A percentile compares a stretch with the other conserved stretches of the same genome.
phyloP scores from a whole-genome alignment of 768 basidiomycete species.

The Psilocybe cubensis region DNA sequence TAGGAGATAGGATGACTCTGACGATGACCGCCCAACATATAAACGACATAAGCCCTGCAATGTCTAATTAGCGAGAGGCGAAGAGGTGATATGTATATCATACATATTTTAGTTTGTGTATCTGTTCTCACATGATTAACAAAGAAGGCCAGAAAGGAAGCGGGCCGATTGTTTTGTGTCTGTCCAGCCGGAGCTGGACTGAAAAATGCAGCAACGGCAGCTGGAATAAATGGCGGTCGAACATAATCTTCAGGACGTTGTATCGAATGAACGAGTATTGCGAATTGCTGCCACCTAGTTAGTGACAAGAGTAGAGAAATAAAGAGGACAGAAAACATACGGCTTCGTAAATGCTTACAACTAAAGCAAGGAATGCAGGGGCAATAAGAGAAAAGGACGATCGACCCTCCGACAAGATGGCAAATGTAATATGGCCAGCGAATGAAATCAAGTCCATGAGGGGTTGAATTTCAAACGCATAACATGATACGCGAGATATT shows the following conservation, averaged over 20 bases:
- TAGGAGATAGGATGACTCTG: constrained; percentile 71
- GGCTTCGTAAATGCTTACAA: constrained; percentile 82
- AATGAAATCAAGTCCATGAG: constrained; percentile 85
- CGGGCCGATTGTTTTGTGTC: constrained; percentile 27
- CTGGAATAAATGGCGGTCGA: constrained; percentile 27
- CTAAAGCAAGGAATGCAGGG: constrained; percentile 82
- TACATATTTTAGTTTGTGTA: constrained; percentile 75
- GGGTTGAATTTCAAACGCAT: constrained; percentile 81
- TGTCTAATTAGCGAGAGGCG: constrained; percentile 10
- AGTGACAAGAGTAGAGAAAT: not conserved
- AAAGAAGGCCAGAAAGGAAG: constrained; percentile 53
- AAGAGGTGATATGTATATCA: constrained; percentile 23
- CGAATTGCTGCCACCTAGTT: constrained; percentile 74
- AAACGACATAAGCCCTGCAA: constrained; percentile 66
- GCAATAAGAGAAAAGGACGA: constrained; percentile 82
- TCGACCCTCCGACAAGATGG: constrained; percentile 81
- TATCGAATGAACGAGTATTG: constrained; percentile 77
- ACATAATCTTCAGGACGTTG: constrained; percentile 73
- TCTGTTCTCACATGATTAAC: constrained; percentile 66
- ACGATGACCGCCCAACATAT: constrained; percentile 74
- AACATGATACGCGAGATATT: constrained; percentile 78
- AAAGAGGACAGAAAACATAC: constrained; percentile 42
- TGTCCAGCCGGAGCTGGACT: constrained; percentile 19
- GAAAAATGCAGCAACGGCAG: constrained; percentile 18
- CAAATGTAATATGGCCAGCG: constrained; percentile 87